These are phyloP conservation scores for Gelatoporia subvermispora DNA, from an alignment of 768 basidiomycete species.

Conservation along the genomic window DNA sequence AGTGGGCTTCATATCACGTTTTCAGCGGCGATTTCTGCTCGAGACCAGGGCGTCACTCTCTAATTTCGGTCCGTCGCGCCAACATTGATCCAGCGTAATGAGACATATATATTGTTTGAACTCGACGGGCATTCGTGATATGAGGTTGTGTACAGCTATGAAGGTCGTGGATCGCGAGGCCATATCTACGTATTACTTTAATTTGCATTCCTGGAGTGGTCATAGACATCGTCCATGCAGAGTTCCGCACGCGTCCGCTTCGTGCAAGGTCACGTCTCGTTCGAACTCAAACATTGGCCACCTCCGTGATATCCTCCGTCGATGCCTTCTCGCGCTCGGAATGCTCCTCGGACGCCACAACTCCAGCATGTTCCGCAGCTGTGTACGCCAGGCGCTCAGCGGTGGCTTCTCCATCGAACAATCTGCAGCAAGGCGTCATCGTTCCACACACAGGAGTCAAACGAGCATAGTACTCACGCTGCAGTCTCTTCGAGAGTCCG, in stretches of 20 bases:
- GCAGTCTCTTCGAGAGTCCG: conserved; percentile 30
- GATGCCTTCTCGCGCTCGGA: conserved; percentile 21
- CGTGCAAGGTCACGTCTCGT: not conserved
- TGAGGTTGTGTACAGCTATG: not conserved
- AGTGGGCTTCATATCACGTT: too few relatives aligned
- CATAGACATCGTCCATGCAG: not conserved
- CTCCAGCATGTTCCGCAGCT: conserved; percentile 15
- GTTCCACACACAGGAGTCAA: not conserved
- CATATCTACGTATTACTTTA: not conserved
- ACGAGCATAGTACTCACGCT: conserved; percentile 16
- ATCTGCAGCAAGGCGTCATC: conserved; percentile 8
- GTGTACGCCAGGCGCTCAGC: conserved; percentile 15
- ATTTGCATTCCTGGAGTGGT: not conserved
- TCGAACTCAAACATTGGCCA: conserved; percentile 9
- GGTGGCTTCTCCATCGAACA: conserved; percentile 29
- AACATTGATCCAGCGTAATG: too few relatives aligned
- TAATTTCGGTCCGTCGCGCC: too few relatives aligned
- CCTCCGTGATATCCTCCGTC: conserved; percentile 13
- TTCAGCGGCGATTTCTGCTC: not conserved
- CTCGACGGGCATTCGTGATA: too few relatives aligned
- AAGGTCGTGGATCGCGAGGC: not conserved
- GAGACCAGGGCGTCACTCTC: too few relatives aligned
- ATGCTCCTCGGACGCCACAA: conserved; percentile 6
- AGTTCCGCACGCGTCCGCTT: too few relatives aligned
- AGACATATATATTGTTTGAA: too few relatives aligned